phyloP scores from a whole-genome alignment of 176 grass and related monocot species.

The Poa annua region DNA sequence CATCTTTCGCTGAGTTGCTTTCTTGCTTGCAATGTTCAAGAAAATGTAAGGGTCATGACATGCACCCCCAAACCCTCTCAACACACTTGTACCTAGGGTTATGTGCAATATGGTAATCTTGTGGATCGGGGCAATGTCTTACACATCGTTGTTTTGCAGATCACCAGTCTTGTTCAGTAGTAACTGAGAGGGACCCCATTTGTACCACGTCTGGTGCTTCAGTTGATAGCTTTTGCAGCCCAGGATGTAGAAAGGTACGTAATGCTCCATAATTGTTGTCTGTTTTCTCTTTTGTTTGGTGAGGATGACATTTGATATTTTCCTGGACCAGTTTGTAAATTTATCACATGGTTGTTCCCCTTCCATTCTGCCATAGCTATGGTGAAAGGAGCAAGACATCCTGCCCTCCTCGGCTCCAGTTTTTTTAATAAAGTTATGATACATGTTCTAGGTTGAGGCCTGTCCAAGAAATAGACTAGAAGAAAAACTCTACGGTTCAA shows the following conservation, averaged over 20 bases:
- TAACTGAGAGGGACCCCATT: slow-evolving; percentile 32
- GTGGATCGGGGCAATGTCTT: slow-evolving; percentile 26
- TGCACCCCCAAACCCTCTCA: background rate
- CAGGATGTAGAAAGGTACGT: slow-evolving; percentile 81
- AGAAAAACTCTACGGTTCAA: background rate
- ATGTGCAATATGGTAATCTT: background rate
- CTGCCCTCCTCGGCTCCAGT: background rate
- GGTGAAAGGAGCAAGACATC: background rate
- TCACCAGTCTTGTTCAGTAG: slow-evolving; percentile 68
- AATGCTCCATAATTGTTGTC: slow-evolving; percentile 14
- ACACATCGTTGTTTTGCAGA: slow-evolving; percentile 58
- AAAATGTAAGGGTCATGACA: slow-evolving; percentile 74
- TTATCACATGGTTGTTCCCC: background rate
- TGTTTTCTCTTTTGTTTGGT: background rate
- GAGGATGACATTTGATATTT: slow-evolving; percentile 34
- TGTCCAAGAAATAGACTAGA: background rate
- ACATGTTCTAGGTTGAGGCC: slow-evolving; percentile 10
- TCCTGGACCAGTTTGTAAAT: slow-evolving; percentile 37
- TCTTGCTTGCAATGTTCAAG: slow-evolving; percentile 79
- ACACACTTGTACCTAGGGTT: background rate
- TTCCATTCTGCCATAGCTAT: slow-evolving; percentile 24
- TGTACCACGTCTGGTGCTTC: slow-evolving; percentile 33
- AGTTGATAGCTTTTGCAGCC: slow-evolving; percentile 65
- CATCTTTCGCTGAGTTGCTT: slow-evolving; percentile 51
- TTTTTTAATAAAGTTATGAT: background rate